Base-by-base conservation (phyloP, 345 rosid genomes). In the Laguncularia racemosa region DNA sequence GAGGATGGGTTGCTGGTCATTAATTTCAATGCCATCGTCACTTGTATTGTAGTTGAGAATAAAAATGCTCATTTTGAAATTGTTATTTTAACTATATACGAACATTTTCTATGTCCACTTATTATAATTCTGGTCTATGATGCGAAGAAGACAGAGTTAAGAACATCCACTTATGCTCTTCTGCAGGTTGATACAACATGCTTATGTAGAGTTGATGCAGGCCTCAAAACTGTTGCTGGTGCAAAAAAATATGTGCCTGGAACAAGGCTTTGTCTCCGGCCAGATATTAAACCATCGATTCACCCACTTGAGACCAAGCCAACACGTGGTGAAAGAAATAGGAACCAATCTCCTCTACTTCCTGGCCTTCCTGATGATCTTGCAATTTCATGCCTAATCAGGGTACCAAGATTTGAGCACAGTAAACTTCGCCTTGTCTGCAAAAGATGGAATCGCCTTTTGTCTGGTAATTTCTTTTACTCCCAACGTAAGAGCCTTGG, bases 281-380 rank as follows among this genome's bases (percentile, higher is more conserved):
- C 93, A 3, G 82, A 79, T 33, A 86, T 83, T 57, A 86, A 79
- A 69, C 80, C 84, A 46, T 86, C 93, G 33, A 81, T 83, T 67
- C 93, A 83, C 69, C 93, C 89, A 16, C 73, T 84, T 23, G 72
- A 82, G 65, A 72, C 28, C 64, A 85, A 77, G 68, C 78, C 81
- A 5, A 43, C 79, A 12, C 83, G 85, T 14, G 72, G 89, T 47
- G 84, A 81, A 62, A 72, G 86, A 69, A 85, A 60, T 65, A 59
- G 85, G 61, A 75, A 78, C 67, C 89, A 78, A 54, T 77, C 81
- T 59, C 93, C 89, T 59, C 66, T 85, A 59, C 82, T 85, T 56
- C 93, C 89, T 0, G 89, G 89, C 52, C 89, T 85, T 20, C 89
- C 93, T 0, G 89, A 85, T 64, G 93, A 83, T 75, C 93, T 85